Base-by-base conservation (phyloP, 2,329 filamentous ascomycete genomes). In the Nemania sp. region DNA sequence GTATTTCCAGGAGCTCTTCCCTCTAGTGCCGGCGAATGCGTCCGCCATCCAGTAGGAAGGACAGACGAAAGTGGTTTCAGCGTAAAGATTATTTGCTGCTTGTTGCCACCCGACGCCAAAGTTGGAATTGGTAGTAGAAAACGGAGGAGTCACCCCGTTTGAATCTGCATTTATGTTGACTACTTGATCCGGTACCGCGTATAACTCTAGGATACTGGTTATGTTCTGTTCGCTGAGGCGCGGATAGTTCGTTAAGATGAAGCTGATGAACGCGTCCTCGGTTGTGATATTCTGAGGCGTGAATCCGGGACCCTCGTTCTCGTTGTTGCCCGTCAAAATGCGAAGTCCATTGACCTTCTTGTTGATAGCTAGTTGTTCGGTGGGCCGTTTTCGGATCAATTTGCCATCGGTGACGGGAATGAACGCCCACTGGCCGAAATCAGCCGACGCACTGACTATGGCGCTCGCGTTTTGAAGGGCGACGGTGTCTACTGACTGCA, bases 61-160 rank as follows among this genome's bases (percentile, higher is more conserved):
- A 73, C 87, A 89, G 51, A 85, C 79, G 67, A 88, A 88, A 1
- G 84, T 85, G 0, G 82, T 80, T 75, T 89, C 87, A 49, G 83
- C 85, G 69, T 84, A 85, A 55, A 89, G 82, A 72, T 87, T 85
- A 67, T 81, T 77, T 8, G 81, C 84, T 27, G 83, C 81, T 72
- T 89, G 86, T 69, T 88, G 86, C 72, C 87, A 85, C 26, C 87
- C 87, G 1, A 81, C 83, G 1, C 79, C 85, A 38, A 81, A 80
- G 32, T 80, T 78, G 22, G 83, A 85, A 47, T 85, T 80, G 43
- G 85, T 85, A 22, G 88, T 76, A 1, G 86, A 85, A 4, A 81
- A 87, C 1, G 81, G 79, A 2, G 79, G 76, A 5, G 66, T 69
- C 52, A 78, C 69, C 13, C 81, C 82, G 27, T 77, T 70, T 0